A percentile compares a stretch with the other conserved stretches of the same genome.
phyloP scores from a whole-genome alignment of 1,284 basidiomycete species.

The Pterulicium gracile region DNA sequence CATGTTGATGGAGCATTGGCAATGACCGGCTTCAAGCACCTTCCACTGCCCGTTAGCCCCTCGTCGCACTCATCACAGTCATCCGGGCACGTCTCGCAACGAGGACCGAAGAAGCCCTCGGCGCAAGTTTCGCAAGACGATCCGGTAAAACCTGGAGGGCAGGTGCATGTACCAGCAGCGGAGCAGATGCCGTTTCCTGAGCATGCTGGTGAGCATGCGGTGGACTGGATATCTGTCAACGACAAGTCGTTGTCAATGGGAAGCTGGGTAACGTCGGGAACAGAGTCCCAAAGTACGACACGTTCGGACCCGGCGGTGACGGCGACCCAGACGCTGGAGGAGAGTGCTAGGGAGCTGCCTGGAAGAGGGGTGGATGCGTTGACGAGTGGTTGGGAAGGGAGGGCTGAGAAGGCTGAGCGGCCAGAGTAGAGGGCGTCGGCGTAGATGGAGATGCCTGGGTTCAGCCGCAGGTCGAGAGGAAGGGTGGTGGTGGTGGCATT shows the following conservation, averaged over 20 bases:
- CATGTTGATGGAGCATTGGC: conserved; percentile 50
- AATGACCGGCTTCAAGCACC: conserved; percentile 44
- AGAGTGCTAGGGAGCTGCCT: conserved; percentile 46
- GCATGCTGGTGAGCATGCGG: conserved; percentile 61
- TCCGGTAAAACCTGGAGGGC: conserved; percentile 64
- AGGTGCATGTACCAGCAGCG: conserved; percentile 55
- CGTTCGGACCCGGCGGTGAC: conserved; percentile 44
- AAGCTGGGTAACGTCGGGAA: conserved; percentile 64
- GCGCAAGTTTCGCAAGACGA: conserved; percentile 68
- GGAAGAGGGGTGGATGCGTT: conserved; percentile 42
- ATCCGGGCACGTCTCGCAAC: conserved; percentile 55
- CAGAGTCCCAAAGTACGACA: conserved; percentile 64
- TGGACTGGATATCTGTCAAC: conserved; percentile 57
- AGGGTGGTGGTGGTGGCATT: conserved; percentile 40
- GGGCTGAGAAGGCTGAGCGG: conserved; percentile 41
- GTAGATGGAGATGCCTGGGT: conserved; percentile 56
- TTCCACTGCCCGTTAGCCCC: conserved; percentile 63
- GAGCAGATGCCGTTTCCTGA: conserved; percentile 62
- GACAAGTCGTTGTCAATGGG: conserved; percentile 40
- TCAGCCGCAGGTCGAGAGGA: conserved; percentile 52
- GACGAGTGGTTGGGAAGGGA: conserved; percentile 36
- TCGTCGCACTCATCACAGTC: conserved; percentile 64
- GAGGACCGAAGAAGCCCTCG: conserved; percentile 59
- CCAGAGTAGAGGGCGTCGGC: conserved; percentile 51
- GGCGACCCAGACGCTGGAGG: conserved; percentile 58